Conservation (phyloP, 1,284 basidiomycete species). For the Anthracocystis setariae region DNA sequence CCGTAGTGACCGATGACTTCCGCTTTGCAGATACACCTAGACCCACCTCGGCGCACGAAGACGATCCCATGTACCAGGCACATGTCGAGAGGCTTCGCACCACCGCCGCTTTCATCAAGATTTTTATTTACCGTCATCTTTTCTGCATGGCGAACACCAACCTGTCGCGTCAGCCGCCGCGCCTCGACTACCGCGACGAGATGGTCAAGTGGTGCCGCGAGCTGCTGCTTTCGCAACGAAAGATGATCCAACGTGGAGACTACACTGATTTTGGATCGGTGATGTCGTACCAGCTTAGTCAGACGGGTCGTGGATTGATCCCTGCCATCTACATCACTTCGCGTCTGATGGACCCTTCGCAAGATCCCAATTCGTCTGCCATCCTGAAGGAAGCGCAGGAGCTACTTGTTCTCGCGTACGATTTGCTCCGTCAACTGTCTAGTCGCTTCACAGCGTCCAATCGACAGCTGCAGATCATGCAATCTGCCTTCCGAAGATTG, state of each 20-base stretch:
- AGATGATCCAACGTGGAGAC: conserved; percentile 48
- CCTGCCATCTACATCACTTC: conserved; percentile 49
- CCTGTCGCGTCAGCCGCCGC: conserved; percentile 38
- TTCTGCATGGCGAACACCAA: conserved; percentile 38
- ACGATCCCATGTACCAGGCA: conserved; percentile 45
- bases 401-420: conserved; percentile 45
- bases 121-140: conserved; percentile 47
- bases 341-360: conserved; percentile 42
- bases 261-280: conserved; percentile 50
- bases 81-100: conserved; percentile 45
- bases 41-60: conserved; percentile 39
- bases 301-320: conserved; percentile 45
- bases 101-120: conserved; percentile 47
- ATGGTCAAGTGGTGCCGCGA: conserved; percentile 53
- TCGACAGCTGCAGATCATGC: conserved; percentile 51
- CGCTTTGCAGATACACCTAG: conserved; percentile 39
- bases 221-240: conserved; percentile 45
- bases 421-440: conserved; percentile 36
- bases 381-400: conserved; percentile 47
- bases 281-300: conserved; percentile 51
- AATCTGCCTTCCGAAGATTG: conserved; percentile 39
- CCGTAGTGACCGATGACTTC: conserved; percentile 32
- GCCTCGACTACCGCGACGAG: conserved; percentile 46
- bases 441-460: conserved; percentile 41
- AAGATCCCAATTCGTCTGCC: conserved; percentile 29